A percentile compares a stretch with the other conserved stretches of the same genome.
Conservation (phyloP, 2,329 filamentous ascomycete species). For the Canariomyces notabilis region DNA sequence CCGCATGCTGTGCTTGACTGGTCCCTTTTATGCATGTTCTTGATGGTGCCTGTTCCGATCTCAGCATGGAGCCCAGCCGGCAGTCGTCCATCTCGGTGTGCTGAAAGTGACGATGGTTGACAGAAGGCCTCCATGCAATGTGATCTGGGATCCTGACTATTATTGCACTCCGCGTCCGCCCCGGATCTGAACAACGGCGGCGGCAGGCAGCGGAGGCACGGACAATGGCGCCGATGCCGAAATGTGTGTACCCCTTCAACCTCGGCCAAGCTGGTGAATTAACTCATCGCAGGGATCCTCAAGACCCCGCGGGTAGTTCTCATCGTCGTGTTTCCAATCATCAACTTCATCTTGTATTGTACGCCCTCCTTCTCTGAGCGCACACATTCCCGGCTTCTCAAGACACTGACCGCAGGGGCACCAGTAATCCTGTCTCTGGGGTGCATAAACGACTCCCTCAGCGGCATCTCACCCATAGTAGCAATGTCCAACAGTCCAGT, state of each 20-base stretch:
- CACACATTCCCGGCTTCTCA: not conserved
- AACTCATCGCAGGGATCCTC: constrained; percentile 17
- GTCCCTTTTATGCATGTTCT: constrained; percentile 1
- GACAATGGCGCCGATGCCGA: constrained; percentile 16
- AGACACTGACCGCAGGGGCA: not conserved
- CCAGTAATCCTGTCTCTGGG: constrained; percentile 21
- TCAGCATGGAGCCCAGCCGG: constrained; percentile 7
- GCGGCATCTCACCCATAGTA: constrained; percentile 17
- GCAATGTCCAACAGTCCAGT: constrained; percentile 13
- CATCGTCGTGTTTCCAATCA: constrained; percentile 17
- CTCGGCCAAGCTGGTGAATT: not conserved
- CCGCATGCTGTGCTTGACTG: not conserved
- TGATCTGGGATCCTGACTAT: not conserved
- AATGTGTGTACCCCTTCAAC: constrained; percentile 9
- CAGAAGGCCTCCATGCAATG: constrained; percentile 8
- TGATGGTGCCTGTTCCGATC: constrained; percentile 10
- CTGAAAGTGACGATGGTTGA: constrained; percentile 11
- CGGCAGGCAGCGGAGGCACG: not conserved
- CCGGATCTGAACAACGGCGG: not conserved
- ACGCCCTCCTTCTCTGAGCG: not conserved
- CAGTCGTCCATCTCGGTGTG: constrained; percentile 1
- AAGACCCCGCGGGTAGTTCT: constrained; percentile 21
- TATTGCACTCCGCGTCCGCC: not conserved
- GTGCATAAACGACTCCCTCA: constrained; percentile 16
- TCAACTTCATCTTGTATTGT: constrained; percentile 21